These are phyloP conservation scores for Xylaria telfairii DNA, from an alignment of 495 filamentous ascomycete species.

Conservation along the genomic window DNA sequence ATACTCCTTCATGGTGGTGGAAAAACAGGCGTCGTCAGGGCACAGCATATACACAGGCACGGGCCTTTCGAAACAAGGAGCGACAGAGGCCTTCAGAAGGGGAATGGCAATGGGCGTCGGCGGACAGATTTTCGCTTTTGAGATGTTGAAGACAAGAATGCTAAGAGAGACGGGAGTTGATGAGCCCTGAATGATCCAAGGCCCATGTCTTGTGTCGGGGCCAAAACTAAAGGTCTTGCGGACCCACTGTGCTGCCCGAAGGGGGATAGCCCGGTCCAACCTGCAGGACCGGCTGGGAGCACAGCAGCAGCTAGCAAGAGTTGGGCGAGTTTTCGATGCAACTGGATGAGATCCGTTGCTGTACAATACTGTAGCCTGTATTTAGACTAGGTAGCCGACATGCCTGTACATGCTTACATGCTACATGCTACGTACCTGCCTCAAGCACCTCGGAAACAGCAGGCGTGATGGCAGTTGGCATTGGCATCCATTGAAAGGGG, in stretches of 20 bases:
- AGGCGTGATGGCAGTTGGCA: background rate
- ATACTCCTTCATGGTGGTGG: constrained; percentile 60
- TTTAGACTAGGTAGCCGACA: constrained; percentile 1
- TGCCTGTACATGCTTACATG: background rate
- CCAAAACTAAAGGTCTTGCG: constrained; percentile 32
- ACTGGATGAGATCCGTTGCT: constrained; percentile 11
- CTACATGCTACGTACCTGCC: background rate
- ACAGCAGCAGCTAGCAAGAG: constrained; percentile 9
- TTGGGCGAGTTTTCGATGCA: constrained; percentile 20
- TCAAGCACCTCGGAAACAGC: background rate
- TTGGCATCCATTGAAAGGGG: background rate
- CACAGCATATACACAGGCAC: constrained; percentile 2
- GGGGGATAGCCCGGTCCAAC: constrained; percentile 23
- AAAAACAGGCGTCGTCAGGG: constrained; percentile 21
- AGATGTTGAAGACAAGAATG: constrained; percentile 33
- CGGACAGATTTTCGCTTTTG: constrained; percentile 19
- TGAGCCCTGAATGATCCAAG: constrained; percentile 33
- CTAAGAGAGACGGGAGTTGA: constrained; percentile 38
- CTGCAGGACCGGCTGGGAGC: constrained; percentile 24
- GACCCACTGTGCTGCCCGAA: constrained; percentile 17
- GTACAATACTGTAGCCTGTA: constrained; percentile 13
- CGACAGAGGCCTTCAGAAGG: constrained; percentile 1
- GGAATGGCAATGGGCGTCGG: constrained; percentile 7
- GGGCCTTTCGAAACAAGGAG: constrained; percentile 20
- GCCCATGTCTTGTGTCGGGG: constrained; percentile 33